Evolutionary conservation across 257 asterid species (phyloP), one percentile per base, ranked within the genome.

Genomic region (Ehretia macrophylla): DNA sequence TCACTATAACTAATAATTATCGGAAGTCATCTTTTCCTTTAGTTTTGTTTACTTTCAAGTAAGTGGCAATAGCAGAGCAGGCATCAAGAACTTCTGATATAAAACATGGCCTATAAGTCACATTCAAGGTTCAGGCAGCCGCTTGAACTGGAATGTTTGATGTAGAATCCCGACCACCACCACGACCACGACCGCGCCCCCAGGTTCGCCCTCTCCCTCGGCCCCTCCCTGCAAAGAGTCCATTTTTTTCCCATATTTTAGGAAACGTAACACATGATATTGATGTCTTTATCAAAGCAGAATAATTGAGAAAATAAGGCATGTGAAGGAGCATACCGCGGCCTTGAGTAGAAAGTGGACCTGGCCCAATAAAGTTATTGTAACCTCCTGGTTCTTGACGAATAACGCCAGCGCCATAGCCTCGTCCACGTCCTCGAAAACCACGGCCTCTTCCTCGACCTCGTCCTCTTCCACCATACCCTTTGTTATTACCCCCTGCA

Each of bases 401-500:
- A 42, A 42, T 42, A 42, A 42, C 4, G 3, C 47, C 3, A 42
- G 12, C 47, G 16, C 47, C 47, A 10, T 42, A 42, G 47, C 47
- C 47, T 13, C 60, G 60, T 14, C 60, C 60, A 8, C 60, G 20
- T 10, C 47, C 47, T 42, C 16, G 47, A 42, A 2, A 42, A 42
- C 47, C 47, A 10, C 47, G 47, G 22, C 60, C 51, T 17, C 38
- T 23, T 54, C 69, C 62, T 12, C 69, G 62, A 11, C 53, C 63
- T 45, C 62, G 57, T 39, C 55, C 58, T 59, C 68, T 20, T 54
- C 68, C 60, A 11, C 45, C 45, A 4, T 63, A 42, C 5, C 62
- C 69, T 0, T 64, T 49, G 60, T 54, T 55, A 12, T 18, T 53
- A 42, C 12, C 21, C 49, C 62, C 69, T 64, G 62, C 51, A 42